Evolutionary conservation across 768 basidiomycete species (phyloP), one percentile per base, ranked within the genome.

Genomic region (Obba rivulosa): DNA sequence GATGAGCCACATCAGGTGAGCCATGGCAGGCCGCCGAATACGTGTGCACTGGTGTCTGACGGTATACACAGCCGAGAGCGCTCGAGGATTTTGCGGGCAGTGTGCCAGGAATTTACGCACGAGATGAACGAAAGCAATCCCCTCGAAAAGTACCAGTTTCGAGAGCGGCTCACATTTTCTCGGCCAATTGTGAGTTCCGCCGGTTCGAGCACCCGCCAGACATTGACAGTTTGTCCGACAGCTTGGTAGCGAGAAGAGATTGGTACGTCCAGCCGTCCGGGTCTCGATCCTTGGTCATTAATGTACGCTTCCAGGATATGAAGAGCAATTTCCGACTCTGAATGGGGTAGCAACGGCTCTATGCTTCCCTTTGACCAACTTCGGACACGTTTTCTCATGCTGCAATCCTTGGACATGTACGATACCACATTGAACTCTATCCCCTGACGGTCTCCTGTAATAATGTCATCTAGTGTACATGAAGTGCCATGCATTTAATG

Each of bases 181-280:
- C 25, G 40, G 46, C 37, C 10, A 22, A 40, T 20, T 13, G 21
- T 14, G 17, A 20, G 16, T 23, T 16, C 46, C 11, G 3, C 16
- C 20, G 28, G 3, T 17, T 20, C 24, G 17, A n/a, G 3, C 11
- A 4, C 14, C 23, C 28, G 23, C 41, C 28, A 17, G 38, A 48
- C 10, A 3, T 38, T 3, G 46, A 34, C 13, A 48, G 34, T 38
- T 48, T 48, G 36, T 23, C 23, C n/a, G 45, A 46, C 20, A 48
- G 46, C 22, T 48, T 34, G 46, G 46, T 2, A 41, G 46, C 22
- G 38, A 41, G n/a, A 39, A 41, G n/a, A 48, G 28, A 34, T n/a
- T 48, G 46, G 46, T 48, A 21, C 17, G 46, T 39, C 7, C 14
- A 3, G 17, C 28, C 25, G 4, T 28, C 5, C 4, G 28, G 5